These are phyloP conservation scores for Sporothrix euskadiensis DNA, from an alignment of 2,329 filamentous ascomycete species.

Conservation along the genomic window DNA sequence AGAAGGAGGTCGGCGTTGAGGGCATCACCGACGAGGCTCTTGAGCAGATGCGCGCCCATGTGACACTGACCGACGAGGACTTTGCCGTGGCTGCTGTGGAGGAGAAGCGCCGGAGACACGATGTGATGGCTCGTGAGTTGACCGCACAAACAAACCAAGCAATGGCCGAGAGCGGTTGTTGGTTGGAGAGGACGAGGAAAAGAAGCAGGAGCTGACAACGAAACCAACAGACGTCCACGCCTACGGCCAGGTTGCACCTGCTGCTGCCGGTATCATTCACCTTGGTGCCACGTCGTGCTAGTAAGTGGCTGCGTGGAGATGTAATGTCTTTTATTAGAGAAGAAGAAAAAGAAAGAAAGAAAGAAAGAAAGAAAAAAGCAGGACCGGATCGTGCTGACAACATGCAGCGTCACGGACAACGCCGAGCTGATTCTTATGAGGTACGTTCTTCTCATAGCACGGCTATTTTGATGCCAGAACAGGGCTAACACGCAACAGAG, in stretches of 20 bases:
- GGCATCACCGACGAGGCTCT: slow-evolving; percentile 72
- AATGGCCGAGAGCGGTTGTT: background rate
- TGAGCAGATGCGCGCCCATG: slow-evolving; percentile 71
- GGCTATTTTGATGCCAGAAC: background rate
- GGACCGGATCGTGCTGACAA: background rate
- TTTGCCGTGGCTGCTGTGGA: slow-evolving; percentile 74
- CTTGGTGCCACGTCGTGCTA: slow-evolving; percentile 63
- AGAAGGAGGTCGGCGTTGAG: slow-evolving; percentile 76
- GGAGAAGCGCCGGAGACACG: slow-evolving; percentile 69
- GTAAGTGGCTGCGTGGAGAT: slow-evolving; percentile 18
- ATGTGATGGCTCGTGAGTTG: slow-evolving; percentile 39
- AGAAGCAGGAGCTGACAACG: slow-evolving; percentile 17
- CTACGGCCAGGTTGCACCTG: slow-evolving; percentile 71
- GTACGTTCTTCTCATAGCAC: background rate
- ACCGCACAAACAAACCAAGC: background rate
- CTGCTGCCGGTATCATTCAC: slow-evolving; percentile 81
- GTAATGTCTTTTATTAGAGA: too few relatives aligned
- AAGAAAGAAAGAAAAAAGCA: background rate
- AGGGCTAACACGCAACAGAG: slow-evolving; percentile 40
- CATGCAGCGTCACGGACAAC: slow-evolving; percentile 54
- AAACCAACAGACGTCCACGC: slow-evolving; percentile 63
- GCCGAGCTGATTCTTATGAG: slow-evolving; percentile 73
- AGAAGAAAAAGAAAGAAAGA: too few relatives aligned
- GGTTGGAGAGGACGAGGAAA: background rate
- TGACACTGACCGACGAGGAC: slow-evolving; percentile 49